A percentile compares a stretch with the other conserved stretches of the same genome.
Evolutionary conservation across 345 rosid genomes (phyloP).

Genomic region (Sisymbrium altissimum): DNA sequence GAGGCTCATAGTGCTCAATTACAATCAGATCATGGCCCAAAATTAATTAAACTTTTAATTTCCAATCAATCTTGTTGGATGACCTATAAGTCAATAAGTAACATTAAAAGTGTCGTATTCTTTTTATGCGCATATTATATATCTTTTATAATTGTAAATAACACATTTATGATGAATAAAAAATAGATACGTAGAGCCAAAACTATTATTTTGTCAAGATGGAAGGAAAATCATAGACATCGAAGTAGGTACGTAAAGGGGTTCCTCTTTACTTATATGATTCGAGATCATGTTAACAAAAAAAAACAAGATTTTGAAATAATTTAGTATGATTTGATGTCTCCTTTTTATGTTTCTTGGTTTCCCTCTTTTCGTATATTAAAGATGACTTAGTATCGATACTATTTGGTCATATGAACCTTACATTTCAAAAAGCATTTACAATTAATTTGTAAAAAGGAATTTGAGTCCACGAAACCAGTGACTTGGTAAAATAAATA

Average conservation of each 20-base stretch:
- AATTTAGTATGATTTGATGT: slow-evolving; percentile 2
- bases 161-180: not conserved
- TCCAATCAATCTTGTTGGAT: slow-evolving; percentile 18
- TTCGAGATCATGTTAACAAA: not conserved
- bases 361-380: not conserved
- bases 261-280: slow-evolving; percentile 11
- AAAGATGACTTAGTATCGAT: not conserved
- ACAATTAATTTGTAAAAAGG: not conserved
- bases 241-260: slow-evolving; percentile 22
- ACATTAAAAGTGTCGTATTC: slow-evolving; percentile 5
- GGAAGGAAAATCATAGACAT: not conserved
- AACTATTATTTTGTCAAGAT: slow-evolving; percentile 5
- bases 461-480: not conserved
- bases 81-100: slow-evolving; percentile 25
- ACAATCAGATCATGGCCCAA: slow-evolving; percentile 17
- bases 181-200: slow-evolving; percentile 6
- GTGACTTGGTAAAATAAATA: not conserved
- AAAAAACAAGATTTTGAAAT: not conserved
- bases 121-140: not conserved
- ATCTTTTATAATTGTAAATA: not conserved
- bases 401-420: not conserved
- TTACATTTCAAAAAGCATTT: too few relatives aligned
- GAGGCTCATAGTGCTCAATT: slow-evolving; percentile 35
- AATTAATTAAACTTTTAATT: slow-evolving; percentile 1
- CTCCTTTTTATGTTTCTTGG: slow-evolving; percentile 2